Conservation (phyloP, 129 eudicot genomes). For the Arctium minus region DNA sequence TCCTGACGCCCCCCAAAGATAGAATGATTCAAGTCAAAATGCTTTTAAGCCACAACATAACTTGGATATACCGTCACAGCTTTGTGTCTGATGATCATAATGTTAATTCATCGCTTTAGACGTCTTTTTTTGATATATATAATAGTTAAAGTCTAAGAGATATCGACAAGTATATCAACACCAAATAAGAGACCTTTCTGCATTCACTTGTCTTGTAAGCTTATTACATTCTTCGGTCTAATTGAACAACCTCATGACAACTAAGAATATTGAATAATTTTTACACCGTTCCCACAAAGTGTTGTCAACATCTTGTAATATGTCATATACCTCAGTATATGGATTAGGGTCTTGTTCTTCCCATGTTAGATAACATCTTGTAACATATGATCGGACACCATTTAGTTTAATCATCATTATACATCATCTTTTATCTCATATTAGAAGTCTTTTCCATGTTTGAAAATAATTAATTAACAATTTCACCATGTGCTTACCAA, state of each 20-base stretch:
- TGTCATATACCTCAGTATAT: not conserved
- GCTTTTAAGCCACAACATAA: constrained; percentile 6
- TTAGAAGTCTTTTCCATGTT: not conserved
- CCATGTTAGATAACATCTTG: not conserved
- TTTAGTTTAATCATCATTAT: not conserved
- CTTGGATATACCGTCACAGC: not conserved
- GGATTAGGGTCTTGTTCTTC: not conserved
- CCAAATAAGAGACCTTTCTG: not conserved
- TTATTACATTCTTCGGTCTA: not conserved
- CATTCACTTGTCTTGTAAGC: not conserved
- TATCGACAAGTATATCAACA: not conserved
- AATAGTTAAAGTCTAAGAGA: too few species aligned
- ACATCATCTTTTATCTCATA: not conserved
- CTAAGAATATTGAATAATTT: not conserved
- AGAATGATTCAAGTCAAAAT: not conserved
- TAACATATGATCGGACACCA: not conserved
- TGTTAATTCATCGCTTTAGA: not conserved
- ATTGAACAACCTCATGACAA: not conserved
- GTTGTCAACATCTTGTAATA: not conserved
- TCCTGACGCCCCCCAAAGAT: not conserved
- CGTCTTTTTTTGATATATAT: not conserved
- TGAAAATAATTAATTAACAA: not conserved
- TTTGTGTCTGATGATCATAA: not conserved
- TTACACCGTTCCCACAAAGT: not conserved
- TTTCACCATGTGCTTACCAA: not conserved